A percentile compares a stretch with the other conserved stretches of the same genome.
phyloP scores from a whole-genome alignment of 768 basidiomycete species.

The Russula sp. region DNA sequence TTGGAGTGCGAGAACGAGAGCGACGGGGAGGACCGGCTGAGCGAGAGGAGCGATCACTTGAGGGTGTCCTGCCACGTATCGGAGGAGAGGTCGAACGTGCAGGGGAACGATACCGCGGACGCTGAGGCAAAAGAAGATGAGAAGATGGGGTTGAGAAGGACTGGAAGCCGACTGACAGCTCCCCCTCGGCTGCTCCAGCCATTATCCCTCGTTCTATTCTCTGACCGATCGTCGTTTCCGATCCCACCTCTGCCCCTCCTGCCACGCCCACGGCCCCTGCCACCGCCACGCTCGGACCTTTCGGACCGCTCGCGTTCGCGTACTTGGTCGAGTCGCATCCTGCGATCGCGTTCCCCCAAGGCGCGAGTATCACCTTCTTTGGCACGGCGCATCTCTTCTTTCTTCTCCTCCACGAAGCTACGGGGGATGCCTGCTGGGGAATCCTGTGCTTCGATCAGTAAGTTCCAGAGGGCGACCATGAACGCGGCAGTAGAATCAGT shows the following conservation, averaged over 20 bases:
- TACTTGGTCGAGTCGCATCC: constrained; percentile 61
- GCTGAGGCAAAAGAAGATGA: constrained; percentile 30
- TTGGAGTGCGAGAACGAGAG: constrained; percentile 24
- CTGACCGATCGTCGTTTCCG: constrained; percentile 36
- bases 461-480: constrained; percentile 82
- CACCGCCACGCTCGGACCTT: constrained; percentile 39
- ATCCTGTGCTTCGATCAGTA: constrained; percentile 89
- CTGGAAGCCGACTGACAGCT: constrained; percentile 33
- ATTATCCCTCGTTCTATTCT: constrained; percentile 41
- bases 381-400: constrained; percentile 77
- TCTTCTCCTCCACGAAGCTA: constrained; percentile 87
- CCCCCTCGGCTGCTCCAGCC: constrained; percentile 67
- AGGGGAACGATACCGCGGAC: constrained; percentile 38
- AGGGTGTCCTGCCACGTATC: constrained; percentile 28
- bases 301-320: constrained; percentile 51
- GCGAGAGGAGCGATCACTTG: constrained; percentile 32
- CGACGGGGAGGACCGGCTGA: constrained; percentile 34
- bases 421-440: constrained; percentile 85
- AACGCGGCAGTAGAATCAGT: constrained; percentile 79
- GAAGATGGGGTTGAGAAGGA: constrained; percentile 13
- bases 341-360: constrained; percentile 64
- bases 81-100: constrained; percentile 31
- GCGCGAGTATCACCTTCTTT: constrained; percentile 55
- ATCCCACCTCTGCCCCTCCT: constrained; percentile 40
- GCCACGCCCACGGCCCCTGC: constrained; percentile 53